phyloP scores from a whole-genome alignment of 257 asterid species.

The Nicotiana otophora region DNA sequence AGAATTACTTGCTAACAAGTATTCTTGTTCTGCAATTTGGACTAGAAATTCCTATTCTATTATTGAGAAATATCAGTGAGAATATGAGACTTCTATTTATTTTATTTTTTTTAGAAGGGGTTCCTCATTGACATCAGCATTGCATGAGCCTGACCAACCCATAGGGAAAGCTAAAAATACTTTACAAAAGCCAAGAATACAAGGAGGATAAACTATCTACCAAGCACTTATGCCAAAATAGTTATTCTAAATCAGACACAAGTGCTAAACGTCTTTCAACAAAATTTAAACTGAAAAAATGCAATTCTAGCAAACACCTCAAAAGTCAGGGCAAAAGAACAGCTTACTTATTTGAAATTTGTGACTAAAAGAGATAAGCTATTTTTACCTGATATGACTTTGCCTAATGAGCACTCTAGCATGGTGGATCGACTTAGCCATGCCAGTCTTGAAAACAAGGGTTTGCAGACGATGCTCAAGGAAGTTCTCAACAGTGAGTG shows the following conservation, averaged over 20 bases:
- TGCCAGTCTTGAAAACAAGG: slow-evolving; percentile 79
- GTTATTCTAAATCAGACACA: no score
- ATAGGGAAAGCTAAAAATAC: no score
- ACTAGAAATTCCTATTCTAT: not conserved
- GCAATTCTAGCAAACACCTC: not conserved
- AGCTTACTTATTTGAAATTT: not conserved
- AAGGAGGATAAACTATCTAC: not conserved
- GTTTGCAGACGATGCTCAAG: slow-evolving; percentile 89
- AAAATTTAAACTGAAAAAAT: not conserved
- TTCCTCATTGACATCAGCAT: no score
- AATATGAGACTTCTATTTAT: not conserved
- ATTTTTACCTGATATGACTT: slow-evolving; percentile 70
- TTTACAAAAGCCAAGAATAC: not conserved
- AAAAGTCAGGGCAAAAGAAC: not conserved
- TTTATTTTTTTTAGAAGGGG: no score
- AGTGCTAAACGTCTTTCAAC: no score
- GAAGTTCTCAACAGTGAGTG: slow-evolving; percentile 79
- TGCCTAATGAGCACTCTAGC: slow-evolving; percentile 85
- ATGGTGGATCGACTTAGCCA: slow-evolving; percentile 89
- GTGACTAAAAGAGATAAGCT: not conserved
- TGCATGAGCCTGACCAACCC: no score
- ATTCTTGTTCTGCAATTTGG: not conserved
- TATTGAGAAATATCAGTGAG: not conserved
- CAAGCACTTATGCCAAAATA: no score
- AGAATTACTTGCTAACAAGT: not conserved